phyloP scores from a whole-genome alignment of 257 asterid species.

The Jacaranda mimosifolia region DNA sequence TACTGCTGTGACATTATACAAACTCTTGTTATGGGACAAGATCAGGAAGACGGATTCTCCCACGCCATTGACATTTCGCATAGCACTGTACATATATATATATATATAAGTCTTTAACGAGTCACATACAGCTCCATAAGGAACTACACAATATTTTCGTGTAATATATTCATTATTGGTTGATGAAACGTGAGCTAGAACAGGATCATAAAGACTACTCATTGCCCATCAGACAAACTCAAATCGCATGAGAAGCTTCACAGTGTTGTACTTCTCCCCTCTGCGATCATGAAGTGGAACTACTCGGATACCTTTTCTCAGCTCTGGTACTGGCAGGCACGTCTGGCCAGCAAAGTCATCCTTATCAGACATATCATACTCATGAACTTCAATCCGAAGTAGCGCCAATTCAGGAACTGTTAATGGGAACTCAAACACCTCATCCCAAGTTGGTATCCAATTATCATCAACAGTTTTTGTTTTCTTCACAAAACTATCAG shows the following conservation, averaged over 20 bases:
- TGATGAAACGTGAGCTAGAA: conserved; percentile 3
- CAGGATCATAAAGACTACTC: background rate
- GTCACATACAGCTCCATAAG: conserved; percentile 1
- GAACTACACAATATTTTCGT: background rate
- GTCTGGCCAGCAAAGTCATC: conserved; percentile 48
- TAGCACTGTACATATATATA: no score
- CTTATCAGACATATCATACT: conserved; percentile 37
- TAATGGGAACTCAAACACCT: conserved; percentile 41
- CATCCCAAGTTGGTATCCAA: conserved; percentile 53
- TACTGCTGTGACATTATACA: no score
- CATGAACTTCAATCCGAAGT: conserved; percentile 44
- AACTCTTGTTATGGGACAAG: no score
- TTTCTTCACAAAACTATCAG: conserved; percentile 44
- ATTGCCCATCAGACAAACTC: conserved; percentile 36
- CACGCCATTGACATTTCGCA: no score
- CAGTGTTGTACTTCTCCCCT: conserved; percentile 43
- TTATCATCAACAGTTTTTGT: conserved; percentile 36
- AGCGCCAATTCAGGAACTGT: conserved; percentile 51
- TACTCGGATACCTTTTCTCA: conserved; percentile 43
- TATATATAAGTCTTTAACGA: no score
- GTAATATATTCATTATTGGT: conserved; percentile 18
- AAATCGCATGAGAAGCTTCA: conserved; percentile 54
- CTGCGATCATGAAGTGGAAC: conserved; percentile 39
- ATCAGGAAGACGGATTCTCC: no score
- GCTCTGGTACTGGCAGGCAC: conserved; percentile 49